Base-by-base conservation (phyloP, 2,329 filamentous ascomycete genomes). In the Aspergillus tubingensis region DNA sequence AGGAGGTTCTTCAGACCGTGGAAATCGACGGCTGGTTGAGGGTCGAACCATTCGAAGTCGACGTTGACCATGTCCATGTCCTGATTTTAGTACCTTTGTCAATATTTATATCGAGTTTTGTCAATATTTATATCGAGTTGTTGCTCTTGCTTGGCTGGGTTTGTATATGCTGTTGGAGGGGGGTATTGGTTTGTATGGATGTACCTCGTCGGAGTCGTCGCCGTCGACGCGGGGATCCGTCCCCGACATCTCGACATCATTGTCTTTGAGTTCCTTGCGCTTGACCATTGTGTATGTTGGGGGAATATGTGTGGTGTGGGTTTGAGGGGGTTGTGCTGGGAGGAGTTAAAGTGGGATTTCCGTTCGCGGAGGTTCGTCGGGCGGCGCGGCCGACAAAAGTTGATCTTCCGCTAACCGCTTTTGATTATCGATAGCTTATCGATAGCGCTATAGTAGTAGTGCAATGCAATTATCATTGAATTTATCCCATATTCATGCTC, bases 11-110 rank as follows among this genome's bases (percentile, higher is more conserved):
- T 97, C 69, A 96, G 86, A 60, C 95, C 95, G 78, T 98, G 94
- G 77, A 98, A 98, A 77, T 99, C 95, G 69, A 96, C 85, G 7
- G 90, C 87, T 2, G 91, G 84, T 69, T 95, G 89, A 64, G 94
- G 96, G 79, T 97, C 96, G 81, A 98, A 99, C 91, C 92, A 98
- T 81, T 99, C 95, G 72, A 99, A 99, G 67, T 98, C 94, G 60
- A 98, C 92, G 73, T 98, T 89, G 66, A 99, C 87, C 76, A 94
- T 90, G 74, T 96, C 91, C 72, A 92, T 90, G 71, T 96, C 91
- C 91, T 32, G 19, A n/a, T 43, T 49, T 41, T 10, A 30, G 25
- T 65, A 61, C 65, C 59, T 39, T 10, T 13, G 30, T 32, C 5
- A 32, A 13, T 32, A 13, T 36, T 36, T 49, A 25, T 58, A 25